Conservation (phyloP, 371 early-diverging fungal species). For the Conidiobolus incongruus region DNA sequence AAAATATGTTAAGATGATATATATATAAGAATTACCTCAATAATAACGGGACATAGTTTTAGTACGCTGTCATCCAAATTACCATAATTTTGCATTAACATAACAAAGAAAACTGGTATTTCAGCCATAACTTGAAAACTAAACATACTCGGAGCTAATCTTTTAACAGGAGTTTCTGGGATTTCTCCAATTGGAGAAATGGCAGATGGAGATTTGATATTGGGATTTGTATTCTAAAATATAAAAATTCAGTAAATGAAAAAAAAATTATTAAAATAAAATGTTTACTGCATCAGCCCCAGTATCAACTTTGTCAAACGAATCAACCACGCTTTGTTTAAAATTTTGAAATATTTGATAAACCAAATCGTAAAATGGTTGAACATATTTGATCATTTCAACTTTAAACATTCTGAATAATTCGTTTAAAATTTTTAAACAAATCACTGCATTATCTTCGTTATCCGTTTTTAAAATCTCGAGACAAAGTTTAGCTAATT, state of each 20-base stretch:
- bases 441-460: constrained; percentile 87
- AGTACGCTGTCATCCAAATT: constrained; percentile 7
- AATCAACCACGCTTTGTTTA: constrained; percentile 56
- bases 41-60: background rate
- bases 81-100: constrained; percentile 53
- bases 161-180: constrained; percentile 25
- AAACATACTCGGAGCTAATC: constrained; percentile 41
- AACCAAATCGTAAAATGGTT: constrained; percentile 77
- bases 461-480: constrained; percentile 68
- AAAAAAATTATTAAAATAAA: background rate
- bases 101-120: constrained; percentile 92
- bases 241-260: background rate
- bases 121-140: constrained; percentile 95
- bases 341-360: constrained; percentile 79
- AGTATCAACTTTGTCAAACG: constrained; percentile 45
- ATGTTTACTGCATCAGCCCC: constrained; percentile 26
- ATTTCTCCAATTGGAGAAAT: constrained; percentile 52
- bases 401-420: constrained; percentile 68
- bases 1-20: background rate
- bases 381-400: constrained; percentile 62
- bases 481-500: constrained; percentile 40
- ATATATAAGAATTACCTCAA: background rate
- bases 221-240: constrained; percentile 24
- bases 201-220: constrained; percentile 42
- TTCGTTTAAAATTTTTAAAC: constrained; percentile 84